A percentile compares a stretch with the other conserved stretches of the same genome.
Evolutionary conservation across 805 yeast genomes (phyloP).

Genomic region (Saccharomycopsis sp.): DNA sequence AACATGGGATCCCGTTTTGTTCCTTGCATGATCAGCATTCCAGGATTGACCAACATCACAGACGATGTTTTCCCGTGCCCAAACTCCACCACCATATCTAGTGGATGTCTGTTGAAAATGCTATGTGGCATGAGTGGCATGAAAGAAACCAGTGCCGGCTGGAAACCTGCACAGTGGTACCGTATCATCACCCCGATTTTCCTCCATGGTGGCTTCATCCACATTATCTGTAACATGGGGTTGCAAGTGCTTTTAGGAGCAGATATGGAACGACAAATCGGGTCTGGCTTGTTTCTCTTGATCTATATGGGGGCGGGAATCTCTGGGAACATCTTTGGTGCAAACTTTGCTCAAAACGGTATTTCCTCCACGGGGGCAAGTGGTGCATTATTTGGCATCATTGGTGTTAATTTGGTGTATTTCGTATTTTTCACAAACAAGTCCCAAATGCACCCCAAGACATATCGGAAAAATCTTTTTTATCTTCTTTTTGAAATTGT

Average conservation of each 20-base stretch:
- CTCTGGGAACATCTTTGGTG: conserved; percentile 58
- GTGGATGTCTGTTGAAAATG: conserved; percentile 48
- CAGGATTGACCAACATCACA: conserved; percentile 40
- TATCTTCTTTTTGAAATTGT: conserved; percentile 49
- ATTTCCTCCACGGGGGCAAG: conserved; percentile 62
- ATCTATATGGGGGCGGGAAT: conserved; percentile 56
- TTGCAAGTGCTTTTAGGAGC: conserved; percentile 55
- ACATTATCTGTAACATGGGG: conserved; percentile 52
- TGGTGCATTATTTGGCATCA: conserved; percentile 62
- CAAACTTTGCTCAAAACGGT: conserved; percentile 61
- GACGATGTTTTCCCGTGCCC: conserved; percentile 54
- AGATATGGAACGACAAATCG: conserved; percentile 48
- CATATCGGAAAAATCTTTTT: conserved; percentile 37
- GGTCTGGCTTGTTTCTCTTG: conserved; percentile 41
- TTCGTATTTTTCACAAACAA: conserved; percentile 45
- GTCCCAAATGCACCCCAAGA: conserved; percentile 36
- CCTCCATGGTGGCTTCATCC: conserved; percentile 66
- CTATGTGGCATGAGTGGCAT: conserved; percentile 55
- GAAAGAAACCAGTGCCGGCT: conserved; percentile 25
- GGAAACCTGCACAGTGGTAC: conserved; percentile 58
- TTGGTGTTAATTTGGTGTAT: conserved; percentile 49
- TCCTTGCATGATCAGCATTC: conserved; percentile 56
- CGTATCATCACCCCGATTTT: conserved; percentile 61
- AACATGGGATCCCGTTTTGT: conserved; percentile 63
- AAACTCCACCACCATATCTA: conserved; percentile 45